Percentiles rank a stretch among this genome's conserved stretches.
phyloP scores from a whole-genome alignment of 140 eudicot species.

The Flaveria floridana region DNA sequence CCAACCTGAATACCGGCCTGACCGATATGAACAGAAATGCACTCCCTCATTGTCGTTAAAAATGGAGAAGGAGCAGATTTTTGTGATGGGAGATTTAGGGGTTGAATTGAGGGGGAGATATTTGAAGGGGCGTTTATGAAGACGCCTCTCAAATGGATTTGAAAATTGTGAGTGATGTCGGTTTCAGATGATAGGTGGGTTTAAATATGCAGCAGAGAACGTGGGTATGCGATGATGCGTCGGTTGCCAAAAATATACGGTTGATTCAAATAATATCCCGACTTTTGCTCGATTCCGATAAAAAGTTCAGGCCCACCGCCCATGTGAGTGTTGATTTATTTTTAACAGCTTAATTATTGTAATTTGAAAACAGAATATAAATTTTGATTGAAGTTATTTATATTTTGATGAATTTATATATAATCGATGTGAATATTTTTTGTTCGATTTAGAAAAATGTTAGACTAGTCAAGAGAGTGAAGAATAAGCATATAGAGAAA shows the following conservation, averaged over 20 bases:
- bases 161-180: conserved; percentile 25
- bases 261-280: neutral
- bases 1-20: conserved; percentile 64
- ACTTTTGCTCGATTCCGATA: neutral
- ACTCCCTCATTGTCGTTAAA: conserved; percentile 48
- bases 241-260: conserved; percentile 18
- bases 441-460: no score
- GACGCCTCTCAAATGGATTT: conserved; percentile 45
- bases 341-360: no score
- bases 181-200: conserved; percentile 15
- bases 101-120: conserved; percentile 12
- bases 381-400: no score
- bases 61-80: neutral
- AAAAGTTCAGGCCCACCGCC: no score
- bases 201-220: conserved; percentile 21
- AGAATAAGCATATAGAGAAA: no score
- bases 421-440: no score
- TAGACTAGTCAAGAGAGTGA: no score
- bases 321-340: no score
- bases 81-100: conserved; percentile 27
- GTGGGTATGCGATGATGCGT: conserved; percentile 17
- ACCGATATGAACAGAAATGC: conserved; percentile 60
- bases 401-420: no score
- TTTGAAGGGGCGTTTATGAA: conserved; percentile 46
- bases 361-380: no score